Conservation (phyloP, 73 alveolate genomes). For the Symbiodinium pilosum region DNA sequence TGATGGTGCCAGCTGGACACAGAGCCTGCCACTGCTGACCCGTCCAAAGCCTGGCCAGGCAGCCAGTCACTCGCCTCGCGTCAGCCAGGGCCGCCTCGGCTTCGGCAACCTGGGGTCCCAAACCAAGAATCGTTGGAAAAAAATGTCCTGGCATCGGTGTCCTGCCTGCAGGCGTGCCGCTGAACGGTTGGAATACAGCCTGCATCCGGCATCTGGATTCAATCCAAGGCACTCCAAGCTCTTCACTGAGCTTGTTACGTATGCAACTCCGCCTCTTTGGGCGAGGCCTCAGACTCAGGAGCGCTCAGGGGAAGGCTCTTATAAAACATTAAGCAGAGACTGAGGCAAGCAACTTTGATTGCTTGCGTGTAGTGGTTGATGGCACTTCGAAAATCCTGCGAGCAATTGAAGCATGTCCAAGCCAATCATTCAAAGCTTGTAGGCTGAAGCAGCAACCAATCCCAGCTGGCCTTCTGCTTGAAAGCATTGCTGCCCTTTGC, state of each 20-base stretch:
- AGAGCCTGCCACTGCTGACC: not conserved
- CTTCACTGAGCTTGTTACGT: not conserved
- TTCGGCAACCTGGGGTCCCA: not conserved
- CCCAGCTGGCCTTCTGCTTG: conserved; percentile 40
- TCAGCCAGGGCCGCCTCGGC: conserved; percentile 18
- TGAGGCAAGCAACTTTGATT: not conserved
- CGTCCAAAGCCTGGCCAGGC: no score
- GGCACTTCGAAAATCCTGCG: not conserved
- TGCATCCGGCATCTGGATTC: no score
- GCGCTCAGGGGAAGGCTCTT: not conserved
- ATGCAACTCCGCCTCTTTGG: conserved; percentile 1
- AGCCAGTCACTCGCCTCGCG: no score
- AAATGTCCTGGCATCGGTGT: no score
- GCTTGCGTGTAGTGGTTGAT: conserved; percentile 40
- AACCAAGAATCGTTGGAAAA: no score
- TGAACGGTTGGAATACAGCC: not conserved
- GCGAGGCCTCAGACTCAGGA: not conserved
- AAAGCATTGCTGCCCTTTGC: conserved; percentile 73
- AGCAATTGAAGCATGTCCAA: no score
- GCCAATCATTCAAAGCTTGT: no score
- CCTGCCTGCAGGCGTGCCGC: conserved; percentile 37
- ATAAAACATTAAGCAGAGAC: not conserved
- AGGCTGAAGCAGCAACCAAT: not conserved
- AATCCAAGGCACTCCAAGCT: no score
- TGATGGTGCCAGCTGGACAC: conserved; percentile 42